Base-by-base conservation (phyloP, 169 alveolate species). In the Cryptosporidium andersoni region DNA sequence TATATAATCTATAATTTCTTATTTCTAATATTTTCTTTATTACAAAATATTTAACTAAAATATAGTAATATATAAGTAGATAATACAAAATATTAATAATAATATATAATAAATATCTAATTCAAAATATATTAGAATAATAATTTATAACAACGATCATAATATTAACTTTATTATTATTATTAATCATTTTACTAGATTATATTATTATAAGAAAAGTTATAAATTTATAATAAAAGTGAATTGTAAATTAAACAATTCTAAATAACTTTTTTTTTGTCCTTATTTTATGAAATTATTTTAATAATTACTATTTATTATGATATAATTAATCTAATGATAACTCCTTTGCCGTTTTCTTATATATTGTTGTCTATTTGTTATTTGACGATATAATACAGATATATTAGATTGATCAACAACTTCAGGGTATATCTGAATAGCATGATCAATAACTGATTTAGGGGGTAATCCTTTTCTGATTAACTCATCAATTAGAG, bases 401-500 rank as follows among this genome's bases (percentile, higher is more conserved):
- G 85, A 74, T 34, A 74, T 74, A 16, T 74, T 74, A 9, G 85
- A 74, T 43, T 74, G 85, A 51, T 74, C 85, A 12, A 68, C 85
- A 2, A 74, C 85, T 42, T 74, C 85, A 12, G 85, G 85, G 45
- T 74, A 74, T 43, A 74, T 74, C 60, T 74, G 85, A 11, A 74
- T 74, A 47, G 85, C 85, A 34, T 74, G 85, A 64, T 74, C 85
- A 12, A 74, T 74, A 3, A 74, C 85, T 12, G 85, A 74, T 52
- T 74, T 74, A 6, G 85, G 85, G 34, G 85, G 85, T 45, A 74
- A 68, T 43, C 85, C 85, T 12, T 74, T 74, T 58, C 85, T 74
- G 7, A 74, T 74, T 11, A 74, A 51, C 39, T 74, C 85, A 42
- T 74, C 85, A 6, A 74, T 74, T 51, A 74, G 62, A 40, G 85